Conservation (phyloP, 2,329 filamentous ascomycete species). For the Chalaropsis thielavioides region DNA sequence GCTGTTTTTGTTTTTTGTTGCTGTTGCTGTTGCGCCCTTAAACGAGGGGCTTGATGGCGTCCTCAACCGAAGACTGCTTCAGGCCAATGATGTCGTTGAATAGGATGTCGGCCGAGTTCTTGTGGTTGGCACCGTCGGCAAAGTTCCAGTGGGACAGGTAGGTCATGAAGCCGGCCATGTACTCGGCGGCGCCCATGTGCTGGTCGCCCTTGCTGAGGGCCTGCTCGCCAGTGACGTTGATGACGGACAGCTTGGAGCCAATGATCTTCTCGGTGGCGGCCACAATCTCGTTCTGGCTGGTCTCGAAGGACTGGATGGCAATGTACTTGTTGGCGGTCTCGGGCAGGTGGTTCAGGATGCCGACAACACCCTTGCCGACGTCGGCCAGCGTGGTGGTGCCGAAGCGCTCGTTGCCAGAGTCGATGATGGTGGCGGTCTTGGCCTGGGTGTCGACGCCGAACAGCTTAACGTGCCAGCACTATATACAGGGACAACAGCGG, state of each 20-base stretch:
- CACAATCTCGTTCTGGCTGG: conserved; percentile 33
- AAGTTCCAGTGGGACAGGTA: conserved; percentile 9
- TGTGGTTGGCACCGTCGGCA: conserved; percentile 6
- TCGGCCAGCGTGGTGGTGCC: conserved; percentile 33
- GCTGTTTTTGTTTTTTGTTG: background rate
- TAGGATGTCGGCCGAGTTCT: background rate
- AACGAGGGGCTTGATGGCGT: conserved; percentile 6
- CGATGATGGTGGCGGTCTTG: conserved; percentile 30
- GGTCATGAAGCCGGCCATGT: conserved; percentile 6
- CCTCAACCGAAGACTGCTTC: conserved; percentile 1
- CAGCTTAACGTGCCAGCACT: conserved; percentile 30
- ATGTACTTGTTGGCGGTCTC: conserved; percentile 40
- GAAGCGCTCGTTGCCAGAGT: conserved; percentile 37
- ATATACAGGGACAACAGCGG: background rate
- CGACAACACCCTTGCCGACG: conserved; percentile 35
- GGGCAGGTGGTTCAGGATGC: conserved; percentile 33
- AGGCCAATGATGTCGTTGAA: conserved; percentile 10
- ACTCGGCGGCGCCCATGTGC: conserved; percentile 22
- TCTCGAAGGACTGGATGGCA: conserved; percentile 30
- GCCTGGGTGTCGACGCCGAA: conserved; percentile 30
- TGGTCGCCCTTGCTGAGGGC: conserved; percentile 26
- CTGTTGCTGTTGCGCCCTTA: no score
- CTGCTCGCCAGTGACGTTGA: background rate
- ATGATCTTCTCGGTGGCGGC: conserved; percentile 35
- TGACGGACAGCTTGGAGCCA: conserved; percentile 20